Conservation (phyloP, 2,329 filamentous ascomycete species). For the Aspergillus jensenii region DNA sequence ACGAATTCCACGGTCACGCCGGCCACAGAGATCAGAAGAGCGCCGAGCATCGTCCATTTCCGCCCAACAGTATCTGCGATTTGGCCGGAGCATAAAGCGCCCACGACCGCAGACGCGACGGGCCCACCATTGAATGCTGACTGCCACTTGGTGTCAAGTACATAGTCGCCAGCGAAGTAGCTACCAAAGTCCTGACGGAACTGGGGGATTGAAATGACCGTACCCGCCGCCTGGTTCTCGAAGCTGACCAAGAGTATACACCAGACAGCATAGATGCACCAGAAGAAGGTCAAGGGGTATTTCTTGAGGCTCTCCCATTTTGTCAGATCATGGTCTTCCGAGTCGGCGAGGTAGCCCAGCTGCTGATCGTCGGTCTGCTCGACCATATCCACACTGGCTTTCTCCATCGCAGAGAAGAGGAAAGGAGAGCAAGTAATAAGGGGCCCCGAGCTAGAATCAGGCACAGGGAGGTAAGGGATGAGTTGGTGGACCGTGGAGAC, state of each 20-base stretch:
- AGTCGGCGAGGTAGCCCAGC: constrained; percentile 8
- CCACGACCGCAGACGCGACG: constrained; percentile 6
- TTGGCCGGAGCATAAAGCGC: constrained; percentile 3
- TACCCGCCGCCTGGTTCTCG: constrained; percentile 5
- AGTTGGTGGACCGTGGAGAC: background rate
- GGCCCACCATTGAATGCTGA: constrained; percentile 8
- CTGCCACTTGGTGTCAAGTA: constrained; percentile 8
- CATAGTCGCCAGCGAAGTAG: constrained; percentile 1
- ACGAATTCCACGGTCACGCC: constrained; percentile 3
- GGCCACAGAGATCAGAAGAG: constrained; percentile 1
- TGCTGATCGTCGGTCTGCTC: constrained; percentile 3
- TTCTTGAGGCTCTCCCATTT: constrained; percentile 6
- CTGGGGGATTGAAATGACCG: constrained; percentile 6
- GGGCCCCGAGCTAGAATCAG: background rate
- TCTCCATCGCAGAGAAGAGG: background rate
- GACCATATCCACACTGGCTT: constrained; percentile 5
- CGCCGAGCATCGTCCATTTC: constrained; percentile 2
- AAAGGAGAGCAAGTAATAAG: background rate
- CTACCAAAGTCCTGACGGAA: constrained; percentile 10
- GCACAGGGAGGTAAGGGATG: background rate
- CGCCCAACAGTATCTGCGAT: constrained; percentile 9
- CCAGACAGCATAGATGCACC: constrained; percentile 9
- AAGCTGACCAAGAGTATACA: constrained; percentile 8
- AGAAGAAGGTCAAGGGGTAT: constrained; percentile 5
- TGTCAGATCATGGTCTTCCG: constrained; percentile 3